These are phyloP conservation scores for Akanthomyces muscarius DNA, from an alignment of 2,329 filamentous ascomycete species.

Conservation along the genomic window DNA sequence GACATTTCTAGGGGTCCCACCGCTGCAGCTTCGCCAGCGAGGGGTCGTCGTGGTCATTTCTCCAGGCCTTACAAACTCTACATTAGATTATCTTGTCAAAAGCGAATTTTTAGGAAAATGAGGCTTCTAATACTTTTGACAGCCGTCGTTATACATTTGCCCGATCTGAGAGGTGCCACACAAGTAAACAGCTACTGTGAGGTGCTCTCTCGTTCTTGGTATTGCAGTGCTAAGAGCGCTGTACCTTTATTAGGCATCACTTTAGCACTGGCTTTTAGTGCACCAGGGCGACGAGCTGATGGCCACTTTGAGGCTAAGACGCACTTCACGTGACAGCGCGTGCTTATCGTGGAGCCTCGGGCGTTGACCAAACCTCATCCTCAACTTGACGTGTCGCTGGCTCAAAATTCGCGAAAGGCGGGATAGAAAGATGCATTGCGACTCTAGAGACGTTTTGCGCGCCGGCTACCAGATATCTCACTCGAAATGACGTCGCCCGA, in stretches of 20 bases:
- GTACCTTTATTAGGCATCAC: too few species aligned
- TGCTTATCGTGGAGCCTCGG: slow-evolving; percentile 5
- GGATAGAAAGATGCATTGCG: slow-evolving; percentile 8
- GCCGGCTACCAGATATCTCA: neutral
- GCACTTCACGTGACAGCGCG: slow-evolving; percentile 15
- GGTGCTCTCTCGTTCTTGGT: too few species aligned
- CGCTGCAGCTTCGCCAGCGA: neutral
- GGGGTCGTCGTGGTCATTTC: neutral
- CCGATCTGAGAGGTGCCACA: too few species aligned
- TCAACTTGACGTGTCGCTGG: slow-evolving; percentile 3
- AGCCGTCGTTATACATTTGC: too few species aligned
- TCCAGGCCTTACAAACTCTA: neutral
- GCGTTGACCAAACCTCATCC: neutral
- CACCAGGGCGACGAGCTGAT: neutral
- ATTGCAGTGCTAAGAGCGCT: too few species aligned
- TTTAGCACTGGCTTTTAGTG: neutral
- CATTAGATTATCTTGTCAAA: neutral
- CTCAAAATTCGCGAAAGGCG: neutral
- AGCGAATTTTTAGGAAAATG: too few species aligned
- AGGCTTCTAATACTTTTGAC: too few species aligned
- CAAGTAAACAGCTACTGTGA: too few species aligned
- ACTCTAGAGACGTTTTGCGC: neutral
- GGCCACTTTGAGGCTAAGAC: too few species aligned
- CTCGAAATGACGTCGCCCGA: slow-evolving; percentile 6
- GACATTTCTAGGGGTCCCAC: neutral